phyloP scores from a whole-genome alignment of 768 basidiomycete genomes.

The Naganishia randhawae region DNA sequence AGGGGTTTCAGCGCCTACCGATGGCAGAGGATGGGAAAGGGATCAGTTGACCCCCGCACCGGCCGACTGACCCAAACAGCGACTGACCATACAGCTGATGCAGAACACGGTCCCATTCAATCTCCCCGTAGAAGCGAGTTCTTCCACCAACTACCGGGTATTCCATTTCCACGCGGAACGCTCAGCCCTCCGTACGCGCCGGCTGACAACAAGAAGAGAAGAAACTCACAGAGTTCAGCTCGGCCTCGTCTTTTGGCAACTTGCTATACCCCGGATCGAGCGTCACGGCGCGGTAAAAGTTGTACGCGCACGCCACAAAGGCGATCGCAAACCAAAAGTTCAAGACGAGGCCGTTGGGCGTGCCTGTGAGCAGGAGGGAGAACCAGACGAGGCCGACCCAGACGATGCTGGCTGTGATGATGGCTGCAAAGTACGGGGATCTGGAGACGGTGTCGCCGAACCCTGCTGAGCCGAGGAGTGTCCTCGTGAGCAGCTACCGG shows the following conservation, averaged over 20 bases:
- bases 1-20: conserved; percentile 76
- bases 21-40: background rate
- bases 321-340: conserved; percentile 72
- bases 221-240: conserved; percentile 72
- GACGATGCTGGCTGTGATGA: conserved; percentile 76
- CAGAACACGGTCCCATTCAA: conserved; percentile 97
- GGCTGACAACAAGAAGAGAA: background rate
- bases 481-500: conserved; percentile 71
- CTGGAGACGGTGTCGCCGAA: conserved; percentile 78
- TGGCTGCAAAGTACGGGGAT: conserved; percentile 88
- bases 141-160: conserved; percentile 74
- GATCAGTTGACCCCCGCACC: background rate
- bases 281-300: conserved; percentile 83
- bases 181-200: background rate
- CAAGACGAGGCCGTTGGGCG: conserved; percentile 68
- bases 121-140: conserved; percentile 77
- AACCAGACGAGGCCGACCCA: conserved; percentile 85
- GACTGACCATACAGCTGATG: conserved; percentile 81
- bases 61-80: background rate
- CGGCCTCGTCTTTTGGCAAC: conserved; percentile 72
- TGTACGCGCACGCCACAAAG: conserved; percentile 72
- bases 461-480: conserved; percentile 73
- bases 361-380: conserved; percentile 56
- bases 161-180: background rate
- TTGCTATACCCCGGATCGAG: conserved; percentile 87